Conservation (phyloP, 1,284 basidiomycete species). For the Filobasidium uniguttulatum region DNA sequence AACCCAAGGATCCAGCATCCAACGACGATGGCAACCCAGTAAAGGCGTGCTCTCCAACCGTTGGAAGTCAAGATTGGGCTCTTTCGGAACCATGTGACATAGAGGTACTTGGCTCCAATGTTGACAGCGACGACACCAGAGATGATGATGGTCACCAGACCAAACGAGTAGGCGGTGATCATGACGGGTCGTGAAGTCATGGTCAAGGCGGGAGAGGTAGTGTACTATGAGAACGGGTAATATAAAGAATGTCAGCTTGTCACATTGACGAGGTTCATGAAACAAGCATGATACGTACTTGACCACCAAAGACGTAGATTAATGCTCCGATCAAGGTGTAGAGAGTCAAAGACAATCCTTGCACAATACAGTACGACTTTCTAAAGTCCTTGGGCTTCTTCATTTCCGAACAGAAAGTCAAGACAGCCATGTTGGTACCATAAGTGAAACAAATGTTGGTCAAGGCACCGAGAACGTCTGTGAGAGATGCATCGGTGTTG, state of each 20-base stretch:
- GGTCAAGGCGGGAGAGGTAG: constrained; percentile 26
- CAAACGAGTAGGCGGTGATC: constrained; percentile 26
- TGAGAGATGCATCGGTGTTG: constrained; percentile 22
- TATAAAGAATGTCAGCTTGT: neutral
- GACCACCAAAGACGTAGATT: constrained; percentile 28
- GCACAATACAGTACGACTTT: constrained; percentile 29
- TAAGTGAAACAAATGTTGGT: constrained; percentile 30
- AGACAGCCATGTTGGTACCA: constrained; percentile 29
- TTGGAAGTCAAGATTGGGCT: constrained; percentile 23
- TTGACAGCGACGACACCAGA: constrained; percentile 29
- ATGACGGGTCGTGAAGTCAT: constrained; percentile 23
- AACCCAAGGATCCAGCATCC: constrained; percentile 29
- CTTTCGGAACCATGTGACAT: constrained; percentile 23
- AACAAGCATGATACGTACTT: constrained; percentile 7
- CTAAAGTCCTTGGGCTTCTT: constrained; percentile 29
- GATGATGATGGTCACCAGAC: constrained; percentile 29
- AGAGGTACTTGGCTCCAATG: constrained; percentile 31
- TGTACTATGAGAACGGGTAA: constrained; percentile 16
- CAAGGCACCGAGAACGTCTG: constrained; percentile 25
- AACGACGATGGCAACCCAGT: constrained; percentile 26
- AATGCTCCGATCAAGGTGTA: constrained; percentile 26
- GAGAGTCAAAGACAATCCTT: constrained; percentile 19
- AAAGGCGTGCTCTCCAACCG: constrained; percentile 19
- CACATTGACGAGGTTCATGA: no score
- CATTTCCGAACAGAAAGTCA: constrained; percentile 32